Evolutionary conservation across 1,284 basidiomycete genomes (phyloP).

Genomic region (Neonothopanus nambi): DNA sequence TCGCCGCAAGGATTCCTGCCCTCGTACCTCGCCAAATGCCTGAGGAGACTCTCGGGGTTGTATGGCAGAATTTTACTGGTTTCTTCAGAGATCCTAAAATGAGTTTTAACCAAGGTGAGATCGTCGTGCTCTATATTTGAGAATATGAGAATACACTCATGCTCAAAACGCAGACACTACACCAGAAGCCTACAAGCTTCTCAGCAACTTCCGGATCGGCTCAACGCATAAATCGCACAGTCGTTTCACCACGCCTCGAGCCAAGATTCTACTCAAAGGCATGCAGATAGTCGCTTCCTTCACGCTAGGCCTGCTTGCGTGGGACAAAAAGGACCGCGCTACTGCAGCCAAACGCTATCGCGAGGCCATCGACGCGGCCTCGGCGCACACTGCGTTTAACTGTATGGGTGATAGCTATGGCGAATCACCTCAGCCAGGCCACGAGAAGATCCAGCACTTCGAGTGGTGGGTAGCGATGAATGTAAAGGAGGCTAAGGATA

Average conservation of each 20-base stretch:
- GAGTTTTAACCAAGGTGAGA: slow-evolving; percentile 20
- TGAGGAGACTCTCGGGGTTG: slow-evolving; percentile 22
- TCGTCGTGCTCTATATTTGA: neutral
- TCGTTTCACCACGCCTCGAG: slow-evolving; percentile 23
- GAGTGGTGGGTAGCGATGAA: slow-evolving; percentile 26
- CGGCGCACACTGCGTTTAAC: slow-evolving; percentile 22
- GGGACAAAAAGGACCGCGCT: slow-evolving; percentile 31
- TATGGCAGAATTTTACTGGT: slow-evolving; percentile 29
- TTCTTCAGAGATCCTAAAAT: slow-evolving; percentile 26
- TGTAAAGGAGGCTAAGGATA: slow-evolving; percentile 24
- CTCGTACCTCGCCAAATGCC: slow-evolving; percentile 21
- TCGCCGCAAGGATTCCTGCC: slow-evolving; percentile 18
- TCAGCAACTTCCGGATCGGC: slow-evolving; percentile 28
- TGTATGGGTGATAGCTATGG: slow-evolving; percentile 1
- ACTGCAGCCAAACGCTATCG: slow-evolving; percentile 34
- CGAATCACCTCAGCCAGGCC: slow-evolving; percentile 10
- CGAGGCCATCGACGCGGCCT: slow-evolving; percentile 32
- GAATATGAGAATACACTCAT: neutral
- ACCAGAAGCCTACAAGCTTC: slow-evolving; percentile 32
- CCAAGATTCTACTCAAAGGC: slow-evolving; percentile 27
- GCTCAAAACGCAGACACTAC: slow-evolving; percentile 16
- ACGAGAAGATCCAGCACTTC: slow-evolving; percentile 19
- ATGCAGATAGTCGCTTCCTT: slow-evolving; percentile 32
- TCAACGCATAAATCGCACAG: slow-evolving; percentile 18
- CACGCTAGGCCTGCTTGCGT: slow-evolving; percentile 32